Evolutionary conservation across 1,139 yeast species (phyloP), one percentile per base, ranked within the genome.

Genomic region (Magnusiomyces fungicola): DNA sequence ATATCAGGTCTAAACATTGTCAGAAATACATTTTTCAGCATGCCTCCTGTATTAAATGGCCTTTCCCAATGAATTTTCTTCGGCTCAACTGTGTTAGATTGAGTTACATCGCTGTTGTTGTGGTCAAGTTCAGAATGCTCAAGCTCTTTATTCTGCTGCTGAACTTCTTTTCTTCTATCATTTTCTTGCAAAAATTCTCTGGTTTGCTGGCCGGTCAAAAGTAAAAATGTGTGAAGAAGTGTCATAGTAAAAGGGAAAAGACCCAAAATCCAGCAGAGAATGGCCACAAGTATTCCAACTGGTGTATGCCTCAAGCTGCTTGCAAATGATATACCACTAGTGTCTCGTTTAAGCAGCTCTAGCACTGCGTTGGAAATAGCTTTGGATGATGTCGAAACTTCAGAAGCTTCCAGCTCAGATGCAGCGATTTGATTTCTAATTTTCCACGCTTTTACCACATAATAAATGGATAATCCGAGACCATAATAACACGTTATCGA

Each of bases 1-100:
- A 43, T 45, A 23, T 53, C 53, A 6, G 56, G 56, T 34, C 54
- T 49, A 24, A 51, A 53, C 32, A 48, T 21, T 4, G 47, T 50
- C 9, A 48, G 46, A 43, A 47, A 53, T 2, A 53, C 23, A 37
- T 53, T 53, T 19, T 16, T 36, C 23, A 47, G 41, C 25, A 53
- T 14, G 34, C 44, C 47, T 19, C 50, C 50, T 6, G 50, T 30
- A 27, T 43, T 38, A 23, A 53, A 51, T 14, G 46, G 42, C 12
- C 41, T 3, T 43, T 24, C 21, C 19, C 10, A 25, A 32, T 43
- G 29, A 32, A 23, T 36, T n/a, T n/a, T n/a, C 38, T 48, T n/a
- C 24, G 14, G 19, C 45, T 27, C 43, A 49, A 33, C 47, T 45
- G 21, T 9, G 30, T 4, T 25, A 12, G 6, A 10, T 3, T 19